Conservation (phyloP, 441 rosid species). For the Erodium trifolium region DNA sequence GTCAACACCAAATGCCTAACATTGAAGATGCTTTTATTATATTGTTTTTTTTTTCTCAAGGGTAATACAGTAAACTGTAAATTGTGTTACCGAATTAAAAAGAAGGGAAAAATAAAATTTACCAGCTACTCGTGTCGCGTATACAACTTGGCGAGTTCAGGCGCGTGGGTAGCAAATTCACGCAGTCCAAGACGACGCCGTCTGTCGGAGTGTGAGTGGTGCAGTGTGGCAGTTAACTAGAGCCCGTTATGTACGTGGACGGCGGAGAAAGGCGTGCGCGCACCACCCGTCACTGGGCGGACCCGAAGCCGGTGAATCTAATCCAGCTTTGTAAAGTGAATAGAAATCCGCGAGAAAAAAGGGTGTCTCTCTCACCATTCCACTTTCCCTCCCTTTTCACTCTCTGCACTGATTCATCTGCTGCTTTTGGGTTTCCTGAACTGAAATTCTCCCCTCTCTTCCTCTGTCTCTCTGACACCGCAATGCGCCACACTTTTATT, state of each 20-base stretch:
- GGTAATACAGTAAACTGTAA: no score
- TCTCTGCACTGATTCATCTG: conserved; percentile 2
- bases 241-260: not conserved
- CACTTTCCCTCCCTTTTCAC: conserved; percentile 10
- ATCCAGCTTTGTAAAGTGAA: not conserved
- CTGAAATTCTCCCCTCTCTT: conserved; percentile 3
- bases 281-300: not conserved
- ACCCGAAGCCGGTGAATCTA: not conserved
- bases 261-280: not conserved
- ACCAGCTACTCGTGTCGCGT: no score
- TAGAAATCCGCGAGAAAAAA: conserved; percentile 3
- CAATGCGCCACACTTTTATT: conserved; percentile 1
- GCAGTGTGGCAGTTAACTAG: not conserved
- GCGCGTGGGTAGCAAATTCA: not conserved
- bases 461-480: not conserved
- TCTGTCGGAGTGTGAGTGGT: no score
- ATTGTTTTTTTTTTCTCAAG: no score
- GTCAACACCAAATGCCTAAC: no score
- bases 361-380: conserved; percentile 5
- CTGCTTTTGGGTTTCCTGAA: not conserved
- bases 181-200: not conserved
- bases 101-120: no score
- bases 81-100: no score
- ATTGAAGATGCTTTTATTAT: no score
- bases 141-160: no score